Evolutionary conservation across 2,329 filamentous ascomycete genomes (phyloP), one percentile per base, ranked within the genome.

Genomic region (Lecanicillium sp.): DNA sequence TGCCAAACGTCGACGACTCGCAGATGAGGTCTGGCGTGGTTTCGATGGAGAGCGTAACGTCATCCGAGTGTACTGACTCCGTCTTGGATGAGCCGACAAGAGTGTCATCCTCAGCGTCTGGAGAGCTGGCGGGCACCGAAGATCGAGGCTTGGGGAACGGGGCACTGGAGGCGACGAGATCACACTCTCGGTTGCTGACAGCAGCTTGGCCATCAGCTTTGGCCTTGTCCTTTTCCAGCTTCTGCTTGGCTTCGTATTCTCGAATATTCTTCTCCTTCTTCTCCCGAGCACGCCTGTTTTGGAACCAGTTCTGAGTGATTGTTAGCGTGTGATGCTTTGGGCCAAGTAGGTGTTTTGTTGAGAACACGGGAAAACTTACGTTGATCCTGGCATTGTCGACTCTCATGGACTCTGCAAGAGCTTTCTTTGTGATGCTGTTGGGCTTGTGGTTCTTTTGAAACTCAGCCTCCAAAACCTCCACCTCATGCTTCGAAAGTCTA

Each of bases 361-460:
- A 17, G 20, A 25, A 28, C 11, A 16, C 19, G 7, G 15, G 12
- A 18, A 17, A 4, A 60, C 61, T 48, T 59, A 80, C 77, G 50
- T 81, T 81, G 46, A 81, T 80, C 45, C 76, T 67, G 14, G 76
- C 70, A 46, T 77, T 67, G 46, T 80, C 76, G n/a, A 80, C 71
- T 37, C 69, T 66, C 65, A 81, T 76, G 6, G 68, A 63, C 46
- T 80, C 74, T 4, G 77, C 77, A 35, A 80, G 65, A 37, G 70
- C 67, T 45, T 75, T 75, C 56, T 81, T 81, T 22, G 68, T 66
- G 41, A 68, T 75, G 55, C 74, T 79, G 37, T 71, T 77, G 9
- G 77, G 77, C 57, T 81, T 81, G 45, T 73, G 71, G 53, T 80
- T 80, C 54, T 75, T 75, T 44, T 72, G 66, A 47, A 80, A 81